phyloP scores from a whole-genome alignment of 192 early-diverging fungal genomes.

The Obelidium mucronatum region DNA sequence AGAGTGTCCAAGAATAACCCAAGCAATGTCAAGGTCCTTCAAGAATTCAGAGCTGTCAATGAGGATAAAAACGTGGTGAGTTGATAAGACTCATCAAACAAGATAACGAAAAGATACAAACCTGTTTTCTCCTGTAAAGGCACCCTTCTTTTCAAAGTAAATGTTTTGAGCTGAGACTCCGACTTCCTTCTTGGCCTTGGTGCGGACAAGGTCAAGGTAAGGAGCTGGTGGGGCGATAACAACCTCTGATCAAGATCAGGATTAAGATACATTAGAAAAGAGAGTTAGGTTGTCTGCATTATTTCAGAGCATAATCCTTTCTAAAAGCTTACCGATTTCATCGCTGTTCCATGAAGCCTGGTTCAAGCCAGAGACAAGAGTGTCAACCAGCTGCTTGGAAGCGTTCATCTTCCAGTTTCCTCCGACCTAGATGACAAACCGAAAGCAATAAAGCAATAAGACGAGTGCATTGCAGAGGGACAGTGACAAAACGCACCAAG shows the following conservation, averaged over 20 bases:
- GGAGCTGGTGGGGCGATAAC: conserved; percentile 95
- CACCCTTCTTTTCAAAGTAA: conserved; percentile 85
- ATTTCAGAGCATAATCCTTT: no score
- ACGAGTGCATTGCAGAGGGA: background rate
- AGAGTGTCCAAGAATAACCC: conserved; percentile 99
- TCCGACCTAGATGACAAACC: conserved; percentile 44
- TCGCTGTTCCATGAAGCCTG: conserved; percentile 62
- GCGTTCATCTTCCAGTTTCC: conserved; percentile 98
- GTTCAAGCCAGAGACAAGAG: conserved; percentile 83
- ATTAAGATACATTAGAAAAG: background rate
- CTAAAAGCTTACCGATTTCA: conserved; percentile 75
- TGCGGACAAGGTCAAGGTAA: conserved; percentile 84
- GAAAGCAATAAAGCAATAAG: background rate
- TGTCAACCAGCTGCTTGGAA: conserved; percentile 72
- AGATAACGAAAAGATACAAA: conserved; percentile 66
- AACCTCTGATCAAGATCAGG: conserved; percentile 73
- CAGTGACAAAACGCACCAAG: conserved; percentile 67
- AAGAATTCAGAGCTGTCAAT: conserved; percentile 81
- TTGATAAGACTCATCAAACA: conserved; percentile 73
- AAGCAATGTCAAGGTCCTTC: conserved; percentile 93
- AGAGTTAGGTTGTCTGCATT: background rate
- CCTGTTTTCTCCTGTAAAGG: conserved; percentile 97
- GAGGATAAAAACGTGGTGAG: background rate
- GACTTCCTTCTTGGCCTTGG: conserved; percentile 80
- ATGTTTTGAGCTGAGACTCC: conserved; percentile 97